Evolutionary conservation across 352 stramenopile species (phyloP), one percentile per base, ranked within the genome.

Genomic region (Pythium dissotocum): DNA sequence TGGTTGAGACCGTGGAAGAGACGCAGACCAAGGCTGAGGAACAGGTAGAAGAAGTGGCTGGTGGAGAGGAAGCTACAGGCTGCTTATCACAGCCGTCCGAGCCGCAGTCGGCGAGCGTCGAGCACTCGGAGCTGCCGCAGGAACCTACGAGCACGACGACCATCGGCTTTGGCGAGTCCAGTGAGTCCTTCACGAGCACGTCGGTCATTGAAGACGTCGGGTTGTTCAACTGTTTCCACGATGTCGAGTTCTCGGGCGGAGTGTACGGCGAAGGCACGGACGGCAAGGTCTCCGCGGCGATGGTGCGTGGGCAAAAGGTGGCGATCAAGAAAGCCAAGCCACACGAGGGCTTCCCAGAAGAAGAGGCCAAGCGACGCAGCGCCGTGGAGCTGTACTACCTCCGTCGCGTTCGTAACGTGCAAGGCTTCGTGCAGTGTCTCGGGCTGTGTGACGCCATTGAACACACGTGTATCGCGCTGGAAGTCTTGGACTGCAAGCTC

Each of bases 401-500:
- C 53, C 83, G 87, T 1, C 77, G 76, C n/a, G 87, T 93, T 44
- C 83, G 87, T 18, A 78, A 95, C 62, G 77, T 89, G 59, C 81
- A 80, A 36, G 87, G 87, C 0, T 95, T 95, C 49, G 60, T 95
- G 49, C 87, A 93, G 61, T 95, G 87, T 65, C 79, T 95, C 49
- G 87, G 87, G 2, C 63, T 93, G 18, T 95, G 87, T 57, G 87
- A 95, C 59, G 87, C 71, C 36, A 93, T 95, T 44, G 83, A 93
- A 38, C 87, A 95, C 60, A 95, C 87, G 12, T 95, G 87, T 60
- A 95, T 95, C 36, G 87, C 87, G 1, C 68, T 95, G 7, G 87
- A 95, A 63, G 87, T 95, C n/a, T 90, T 95, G 85, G 85, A 95
- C 61, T 93, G 87, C 71, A 95, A 95, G 61, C 75, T 95, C 13